Percentiles rank a stretch among this genome's conserved stretches.
Evolutionary conservation across 257 asterid genomes (phyloP).

Genomic region (Fraxinus pennsylvanica): DNA sequence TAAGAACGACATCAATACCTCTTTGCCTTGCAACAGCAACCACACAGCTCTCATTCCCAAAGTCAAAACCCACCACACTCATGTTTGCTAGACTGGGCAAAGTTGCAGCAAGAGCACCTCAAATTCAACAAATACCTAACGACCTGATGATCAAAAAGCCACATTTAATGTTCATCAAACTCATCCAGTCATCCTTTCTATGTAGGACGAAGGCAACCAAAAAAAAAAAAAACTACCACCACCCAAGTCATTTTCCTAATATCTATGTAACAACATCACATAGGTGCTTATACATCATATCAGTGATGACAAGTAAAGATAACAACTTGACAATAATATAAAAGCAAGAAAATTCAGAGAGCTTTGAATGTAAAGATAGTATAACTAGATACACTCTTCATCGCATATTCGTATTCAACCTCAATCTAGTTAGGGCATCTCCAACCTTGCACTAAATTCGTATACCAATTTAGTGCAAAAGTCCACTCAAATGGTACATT

Average conservation of each 20-base stretch:
- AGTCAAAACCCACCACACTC: conserved; percentile 64
- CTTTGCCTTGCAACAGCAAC: conserved; percentile 60
- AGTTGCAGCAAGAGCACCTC: conserved; percentile 1
- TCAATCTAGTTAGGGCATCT: background rate
- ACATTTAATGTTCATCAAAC: background rate
- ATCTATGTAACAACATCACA: background rate
- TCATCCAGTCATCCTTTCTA: background rate
- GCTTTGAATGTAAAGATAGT: background rate
- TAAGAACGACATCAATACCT: conserved; percentile 59
- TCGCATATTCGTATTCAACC: background rate
- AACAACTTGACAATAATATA: background rate
- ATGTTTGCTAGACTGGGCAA: conserved; percentile 30
- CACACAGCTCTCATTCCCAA: conserved; percentile 54
- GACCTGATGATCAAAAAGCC: conserved; percentile 21
- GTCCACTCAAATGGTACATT: too few species aligned
- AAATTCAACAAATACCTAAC: background rate
- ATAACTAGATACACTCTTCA: background rate
- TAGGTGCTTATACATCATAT: background rate
- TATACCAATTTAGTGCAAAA: too few species aligned
- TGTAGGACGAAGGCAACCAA: background rate
- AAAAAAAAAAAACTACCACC: background rate
- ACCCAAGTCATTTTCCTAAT: background rate
- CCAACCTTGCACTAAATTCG: too few species aligned
- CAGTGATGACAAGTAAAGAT: background rate
- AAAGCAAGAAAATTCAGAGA: background rate